Evolutionary conservation across 495 filamentous ascomycete genomes (phyloP).

Genomic region (Podospora pseudopauciseta): DNA sequence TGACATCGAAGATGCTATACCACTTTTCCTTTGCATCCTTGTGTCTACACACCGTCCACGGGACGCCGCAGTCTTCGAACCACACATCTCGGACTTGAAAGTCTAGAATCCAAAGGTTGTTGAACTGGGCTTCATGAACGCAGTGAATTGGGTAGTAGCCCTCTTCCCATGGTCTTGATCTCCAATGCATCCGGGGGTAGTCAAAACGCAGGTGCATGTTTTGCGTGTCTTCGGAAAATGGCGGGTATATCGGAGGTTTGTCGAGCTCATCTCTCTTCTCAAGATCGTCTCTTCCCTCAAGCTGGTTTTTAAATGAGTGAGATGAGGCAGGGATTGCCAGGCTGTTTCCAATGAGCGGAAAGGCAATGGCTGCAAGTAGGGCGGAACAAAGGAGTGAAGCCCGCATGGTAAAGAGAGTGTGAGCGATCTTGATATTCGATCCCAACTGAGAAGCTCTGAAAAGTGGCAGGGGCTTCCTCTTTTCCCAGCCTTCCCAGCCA

Average conservation of each 20-base stretch:
- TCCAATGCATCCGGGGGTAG: conserved; percentile 5
- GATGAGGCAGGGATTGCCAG: background rate
- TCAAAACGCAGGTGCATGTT: conserved; percentile 11
- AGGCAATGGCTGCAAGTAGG: background rate
- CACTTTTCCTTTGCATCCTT: conserved; percentile 12
- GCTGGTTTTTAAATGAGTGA: background rate
- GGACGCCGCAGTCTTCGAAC: conserved; percentile 21
- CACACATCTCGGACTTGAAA: conserved; percentile 21
- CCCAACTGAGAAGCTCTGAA: background rate
- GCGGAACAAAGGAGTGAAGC: background rate
- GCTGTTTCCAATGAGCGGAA: background rate
- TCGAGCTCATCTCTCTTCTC: conserved; percentile 5
- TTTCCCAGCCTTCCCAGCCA: background rate
- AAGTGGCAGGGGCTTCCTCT: background rate
- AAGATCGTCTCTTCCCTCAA: background rate
- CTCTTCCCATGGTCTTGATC: conserved; percentile 10
- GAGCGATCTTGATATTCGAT: background rate
- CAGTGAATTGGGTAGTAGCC: conserved; percentile 20
- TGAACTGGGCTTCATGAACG: conserved; percentile 17
- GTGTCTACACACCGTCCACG: conserved; percentile 28
- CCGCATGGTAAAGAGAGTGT: background rate
- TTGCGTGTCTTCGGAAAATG: conserved; percentile 20
- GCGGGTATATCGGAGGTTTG: conserved; percentile 17
- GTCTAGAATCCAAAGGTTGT: conserved; percentile 12
- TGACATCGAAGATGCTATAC: conserved; percentile 19